A percentile compares a stretch with the other conserved stretches of the same genome.
Evolutionary conservation across 208 protist species (phyloP).

Genomic region (Trypanosoma rangeli): DNA sequence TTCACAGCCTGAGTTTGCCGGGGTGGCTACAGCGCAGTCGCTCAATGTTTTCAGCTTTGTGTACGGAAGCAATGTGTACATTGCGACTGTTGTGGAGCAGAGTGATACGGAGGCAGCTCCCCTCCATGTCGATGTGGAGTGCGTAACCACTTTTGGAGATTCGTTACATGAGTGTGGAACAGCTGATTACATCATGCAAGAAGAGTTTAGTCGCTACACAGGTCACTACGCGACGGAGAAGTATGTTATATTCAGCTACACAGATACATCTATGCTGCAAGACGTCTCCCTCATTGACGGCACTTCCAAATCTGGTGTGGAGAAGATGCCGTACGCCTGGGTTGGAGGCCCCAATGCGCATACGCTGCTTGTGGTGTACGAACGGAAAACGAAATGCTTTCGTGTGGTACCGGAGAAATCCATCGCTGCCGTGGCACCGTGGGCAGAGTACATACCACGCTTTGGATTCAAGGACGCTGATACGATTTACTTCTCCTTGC

Average conservation of each 20-base stretch:
- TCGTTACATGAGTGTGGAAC: conserved; percentile 67
- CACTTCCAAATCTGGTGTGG: conserved; percentile 29
- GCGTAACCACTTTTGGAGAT: conserved; percentile 69
- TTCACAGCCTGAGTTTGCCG: neutral
- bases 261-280: conserved; percentile 66
- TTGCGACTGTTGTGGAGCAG: conserved; percentile 48
- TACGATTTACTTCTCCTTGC: conserved; percentile 59
- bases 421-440: conserved; percentile 40
- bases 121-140: conserved; percentile 41
- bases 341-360: conserved; percentile 77
- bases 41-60: conserved; percentile 63
- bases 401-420: conserved; percentile 50
- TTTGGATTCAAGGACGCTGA: conserved; percentile 78
- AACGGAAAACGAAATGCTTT: conserved; percentile 29
- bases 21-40: neutral
- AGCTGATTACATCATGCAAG: conserved; percentile 91
- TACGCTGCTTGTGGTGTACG: conserved; percentile 61
- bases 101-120: conserved; percentile 15
- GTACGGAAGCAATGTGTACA: conserved; percentile 72
- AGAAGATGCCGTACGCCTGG: conserved; percentile 77
- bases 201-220: conserved; percentile 90
- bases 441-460: conserved; percentile 80
- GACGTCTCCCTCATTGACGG: conserved; percentile 56
- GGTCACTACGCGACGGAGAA: conserved; percentile 80
- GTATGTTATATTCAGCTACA: conserved; percentile 77